A percentile compares a stretch with the other conserved stretches of the same genome.
phyloP scores from a whole-genome alignment of 2,329 filamentous ascomycete species.

The Penicillium sp. region DNA sequence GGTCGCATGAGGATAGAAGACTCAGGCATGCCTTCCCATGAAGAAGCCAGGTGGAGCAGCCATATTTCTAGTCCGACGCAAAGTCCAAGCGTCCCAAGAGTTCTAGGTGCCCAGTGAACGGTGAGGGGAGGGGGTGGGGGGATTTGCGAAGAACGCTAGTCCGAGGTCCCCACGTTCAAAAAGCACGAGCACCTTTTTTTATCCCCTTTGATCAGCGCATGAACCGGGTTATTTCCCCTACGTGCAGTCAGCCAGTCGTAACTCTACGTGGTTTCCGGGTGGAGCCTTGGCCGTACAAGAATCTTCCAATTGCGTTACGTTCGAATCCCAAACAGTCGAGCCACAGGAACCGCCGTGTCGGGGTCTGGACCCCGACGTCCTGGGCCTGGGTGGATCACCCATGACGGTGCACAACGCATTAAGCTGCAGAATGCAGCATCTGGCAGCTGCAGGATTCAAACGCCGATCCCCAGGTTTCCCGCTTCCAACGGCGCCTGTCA shows the following conservation, averaged over 20 bases:
- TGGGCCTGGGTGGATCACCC: neutral
- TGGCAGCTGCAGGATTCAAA: neutral
- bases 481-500: conserved; percentile 2
- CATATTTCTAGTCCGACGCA: conserved; percentile 6
- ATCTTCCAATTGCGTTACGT: neutral
- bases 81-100: neutral
- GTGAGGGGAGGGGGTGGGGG: neutral
- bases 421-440: neutral
- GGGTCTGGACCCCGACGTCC: neutral
- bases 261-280: neutral
- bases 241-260: neutral
- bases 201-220: neutral
- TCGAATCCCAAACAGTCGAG: neutral
- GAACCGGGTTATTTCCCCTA: neutral
- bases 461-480: conserved; percentile 2
- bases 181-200: neutral
- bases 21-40: neutral
- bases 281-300: neutral
- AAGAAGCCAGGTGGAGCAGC: neutral
- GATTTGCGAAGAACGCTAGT: neutral
- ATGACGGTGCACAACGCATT: no score
- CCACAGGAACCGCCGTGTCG: neutral
- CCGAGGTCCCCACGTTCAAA: neutral
- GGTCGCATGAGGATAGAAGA: conserved; percentile 11
- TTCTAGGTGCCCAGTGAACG: neutral